These are phyloP conservation scores for Phaeosphaeriaceae sp. DNA, from an alignment of 2,329 filamentous ascomycete genomes.

Conservation along the genomic window DNA sequence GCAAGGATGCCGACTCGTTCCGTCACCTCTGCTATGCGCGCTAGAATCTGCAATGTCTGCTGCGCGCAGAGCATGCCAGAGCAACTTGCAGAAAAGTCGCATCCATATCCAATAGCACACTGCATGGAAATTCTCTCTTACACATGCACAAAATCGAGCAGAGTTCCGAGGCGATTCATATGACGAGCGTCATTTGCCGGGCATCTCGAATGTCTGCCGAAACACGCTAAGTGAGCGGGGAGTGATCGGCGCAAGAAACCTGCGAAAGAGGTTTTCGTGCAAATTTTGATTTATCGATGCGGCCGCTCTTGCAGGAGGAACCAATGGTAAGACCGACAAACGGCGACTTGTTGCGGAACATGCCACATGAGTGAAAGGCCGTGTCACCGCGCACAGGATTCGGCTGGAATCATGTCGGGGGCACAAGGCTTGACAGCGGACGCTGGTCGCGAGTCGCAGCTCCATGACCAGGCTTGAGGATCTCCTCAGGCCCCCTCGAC, in stretches of 20 bases:
- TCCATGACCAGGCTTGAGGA: conserved; percentile 33
- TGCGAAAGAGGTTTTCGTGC: not conserved
- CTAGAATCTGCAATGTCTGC: conserved; percentile 21
- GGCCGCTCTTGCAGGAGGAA: not conserved
- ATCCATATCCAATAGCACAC: conserved; percentile 9
- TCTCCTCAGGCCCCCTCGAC: conserved; percentile 46
- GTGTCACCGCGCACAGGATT: conserved; percentile 1
- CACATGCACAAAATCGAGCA: not conserved
- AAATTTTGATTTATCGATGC: not conserved
- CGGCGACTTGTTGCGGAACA: not conserved
- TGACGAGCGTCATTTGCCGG: conserved; percentile 21
- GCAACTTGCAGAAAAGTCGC: conserved; percentile 2
- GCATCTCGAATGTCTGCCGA: conserved; percentile 22
- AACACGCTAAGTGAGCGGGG: conserved; percentile 32
- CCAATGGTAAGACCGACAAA: not conserved
- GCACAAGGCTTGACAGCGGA: not conserved
- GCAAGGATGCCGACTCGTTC: conserved; percentile 43
- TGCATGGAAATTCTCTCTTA: not conserved
- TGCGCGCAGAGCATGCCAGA: conserved; percentile 2
- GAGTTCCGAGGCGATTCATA: not conserved
- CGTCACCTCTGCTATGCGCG: conserved; percentile 27
- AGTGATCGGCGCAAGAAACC: conserved; percentile 29
- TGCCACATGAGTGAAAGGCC: not conserved
- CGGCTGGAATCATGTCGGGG: not conserved
- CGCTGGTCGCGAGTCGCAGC: conserved; percentile 1